Evolutionary conservation across 1,284 basidiomycete species (phyloP).

Genomic region (Acaromyces ingoldii): DNA sequence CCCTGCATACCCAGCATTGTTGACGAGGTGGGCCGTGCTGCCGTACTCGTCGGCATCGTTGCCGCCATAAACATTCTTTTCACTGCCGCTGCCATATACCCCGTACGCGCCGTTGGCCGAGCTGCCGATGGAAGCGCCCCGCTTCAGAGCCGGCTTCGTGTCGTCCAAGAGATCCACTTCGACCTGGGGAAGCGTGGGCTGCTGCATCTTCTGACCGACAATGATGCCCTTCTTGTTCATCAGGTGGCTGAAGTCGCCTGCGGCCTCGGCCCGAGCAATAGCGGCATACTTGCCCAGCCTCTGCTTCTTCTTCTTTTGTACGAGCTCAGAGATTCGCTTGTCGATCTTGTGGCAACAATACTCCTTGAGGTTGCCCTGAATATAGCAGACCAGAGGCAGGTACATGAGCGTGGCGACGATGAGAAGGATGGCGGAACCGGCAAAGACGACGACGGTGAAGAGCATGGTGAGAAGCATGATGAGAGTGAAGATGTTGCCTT

Average conservation of each 20-base stretch:
- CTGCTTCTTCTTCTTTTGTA: conserved; percentile 84
- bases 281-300: conserved; percentile 75
- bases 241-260: conserved; percentile 79
- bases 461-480: conserved; percentile 80
- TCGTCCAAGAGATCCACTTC: conserved; percentile 74
- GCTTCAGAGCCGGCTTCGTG: conserved; percentile 15
- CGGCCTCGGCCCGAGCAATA: conserved; percentile 82
- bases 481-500: conserved; percentile 65
- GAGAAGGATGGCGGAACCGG: conserved; percentile 73
- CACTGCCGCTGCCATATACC: conserved; percentile 9
- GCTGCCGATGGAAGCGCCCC: conserved; percentile 19
- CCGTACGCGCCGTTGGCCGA: conserved; percentile 10
- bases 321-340: conserved; percentile 87
- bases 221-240: conserved; percentile 89
- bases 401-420: conserved; percentile 81
- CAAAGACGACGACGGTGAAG: conserved; percentile 83
- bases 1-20: conserved; percentile 30
- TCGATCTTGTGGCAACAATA: conserved; percentile 98
- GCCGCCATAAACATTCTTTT: conserved; percentile 5
- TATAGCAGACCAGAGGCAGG: conserved; percentile 85
- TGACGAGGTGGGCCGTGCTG: conserved; percentile 29
- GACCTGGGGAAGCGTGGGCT: conserved; percentile 90
- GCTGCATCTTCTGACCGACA: conserved; percentile 75
- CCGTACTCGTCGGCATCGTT: conserved; percentile 19
- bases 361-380: conserved; percentile 91